These are phyloP conservation scores for Phyllosticta capitalensis DNA, from an alignment of 2,329 filamentous ascomycete species.

Conservation along the genomic window DNA sequence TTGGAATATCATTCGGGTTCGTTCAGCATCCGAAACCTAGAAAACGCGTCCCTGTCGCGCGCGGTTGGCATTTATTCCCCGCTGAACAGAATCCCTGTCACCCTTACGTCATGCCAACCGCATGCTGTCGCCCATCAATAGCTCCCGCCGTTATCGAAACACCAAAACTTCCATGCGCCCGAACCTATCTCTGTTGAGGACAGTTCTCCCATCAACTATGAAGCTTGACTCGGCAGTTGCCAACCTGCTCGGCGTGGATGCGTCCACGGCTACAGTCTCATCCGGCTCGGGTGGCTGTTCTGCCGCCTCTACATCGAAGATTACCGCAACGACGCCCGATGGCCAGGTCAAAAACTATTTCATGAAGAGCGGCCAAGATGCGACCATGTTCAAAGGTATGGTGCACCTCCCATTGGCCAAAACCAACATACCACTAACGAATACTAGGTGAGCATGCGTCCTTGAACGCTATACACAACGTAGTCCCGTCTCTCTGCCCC, in stretches of 20 bases:
- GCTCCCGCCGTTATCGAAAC: background rate
- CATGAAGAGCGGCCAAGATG: constrained; percentile 59
- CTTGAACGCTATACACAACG: constrained; percentile 67
- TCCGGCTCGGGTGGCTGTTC: constrained; percentile 56
- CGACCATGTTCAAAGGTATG: constrained; percentile 60
- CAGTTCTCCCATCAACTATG: constrained; percentile 22
- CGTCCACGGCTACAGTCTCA: constrained; percentile 44
- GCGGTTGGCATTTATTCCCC: too few relatives aligned
- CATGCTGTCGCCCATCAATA: too few relatives aligned
- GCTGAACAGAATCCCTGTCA: too few relatives aligned
- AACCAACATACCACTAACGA: constrained; percentile 1
- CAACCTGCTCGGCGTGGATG: constrained; percentile 50
- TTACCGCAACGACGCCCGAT: constrained; percentile 37
- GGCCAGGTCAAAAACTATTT: constrained; percentile 52
- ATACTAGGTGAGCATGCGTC: constrained; percentile 66
- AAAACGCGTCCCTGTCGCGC: too few relatives aligned
- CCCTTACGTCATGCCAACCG: too few relatives aligned
- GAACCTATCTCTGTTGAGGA: background rate
- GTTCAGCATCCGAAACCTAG: too few relatives aligned
- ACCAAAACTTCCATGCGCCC: background rate
- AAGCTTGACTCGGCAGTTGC: constrained; percentile 55
- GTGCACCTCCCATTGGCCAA: background rate
- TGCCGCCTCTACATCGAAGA: constrained; percentile 55
- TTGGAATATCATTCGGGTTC: too few relatives aligned
- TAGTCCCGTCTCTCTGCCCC: constrained; percentile 68